Conservation (phyloP, 2,329 filamentous ascomycete species). For the Pseudopyrenochaeta lycopersici region DNA sequence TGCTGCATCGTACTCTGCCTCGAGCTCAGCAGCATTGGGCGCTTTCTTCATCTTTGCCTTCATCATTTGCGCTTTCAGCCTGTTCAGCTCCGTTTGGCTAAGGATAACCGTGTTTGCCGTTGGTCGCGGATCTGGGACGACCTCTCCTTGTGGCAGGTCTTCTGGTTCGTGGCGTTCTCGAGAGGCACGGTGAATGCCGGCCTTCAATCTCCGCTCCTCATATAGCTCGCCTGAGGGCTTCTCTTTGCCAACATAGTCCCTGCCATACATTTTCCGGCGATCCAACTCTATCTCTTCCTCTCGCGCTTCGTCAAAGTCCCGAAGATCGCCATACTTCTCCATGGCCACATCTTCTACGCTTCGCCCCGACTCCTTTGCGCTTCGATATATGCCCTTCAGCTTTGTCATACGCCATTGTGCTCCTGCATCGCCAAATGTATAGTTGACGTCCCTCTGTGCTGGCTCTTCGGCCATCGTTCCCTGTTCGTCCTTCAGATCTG, state of each 20-base stretch:
- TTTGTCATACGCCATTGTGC: conserved; percentile 98
- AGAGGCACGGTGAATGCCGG: conserved; percentile 57
- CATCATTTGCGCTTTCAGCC: conserved; percentile 92
- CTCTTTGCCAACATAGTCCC: conserved; percentile 83
- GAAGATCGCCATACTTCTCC: conserved; percentile 81
- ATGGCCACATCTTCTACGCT: conserved; percentile 82
- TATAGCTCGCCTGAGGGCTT: conserved; percentile 90
- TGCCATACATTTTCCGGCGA: conserved; percentile 80
- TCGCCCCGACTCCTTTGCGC: conserved; percentile 77
- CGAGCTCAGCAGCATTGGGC: conserved; percentile 77
- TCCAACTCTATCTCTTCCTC: conserved; percentile 95
- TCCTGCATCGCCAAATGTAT: conserved; percentile 87
- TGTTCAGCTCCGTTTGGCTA: conserved; percentile 84
- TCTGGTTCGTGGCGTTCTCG: conserved; percentile 36
- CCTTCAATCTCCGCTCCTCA: conserved; percentile 74
- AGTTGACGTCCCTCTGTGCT: conserved; percentile 72
- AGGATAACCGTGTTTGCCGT: conserved; percentile 62
- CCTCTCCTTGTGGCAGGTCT: conserved; percentile 61
- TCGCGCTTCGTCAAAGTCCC: conserved; percentile 88
- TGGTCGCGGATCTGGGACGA: conserved; percentile 64
- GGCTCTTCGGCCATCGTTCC: conserved; percentile 53
- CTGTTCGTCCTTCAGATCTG: conserved; percentile 57
- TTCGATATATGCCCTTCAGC: conserved; percentile 82
- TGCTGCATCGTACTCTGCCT: conserved; percentile 83
- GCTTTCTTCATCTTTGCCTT: conserved; percentile 88